These are phyloP conservation scores for Leishmania guyanensis DNA, from an alignment of 208 protist species.

Conservation along the genomic window DNA sequence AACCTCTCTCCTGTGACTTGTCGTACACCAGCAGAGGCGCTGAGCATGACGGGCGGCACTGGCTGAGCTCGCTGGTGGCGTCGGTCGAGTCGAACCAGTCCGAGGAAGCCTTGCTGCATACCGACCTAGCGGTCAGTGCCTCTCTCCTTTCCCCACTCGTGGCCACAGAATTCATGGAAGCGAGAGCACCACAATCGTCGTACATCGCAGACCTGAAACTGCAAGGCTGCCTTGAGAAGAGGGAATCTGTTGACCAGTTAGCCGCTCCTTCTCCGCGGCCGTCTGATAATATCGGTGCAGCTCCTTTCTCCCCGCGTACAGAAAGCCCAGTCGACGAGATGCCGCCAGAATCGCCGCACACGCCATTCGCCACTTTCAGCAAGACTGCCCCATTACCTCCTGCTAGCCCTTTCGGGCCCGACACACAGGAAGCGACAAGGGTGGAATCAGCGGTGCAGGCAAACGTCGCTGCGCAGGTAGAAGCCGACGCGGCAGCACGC, in stretches of 20 bases:
- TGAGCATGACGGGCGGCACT: background rate
- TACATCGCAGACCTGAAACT: background rate
- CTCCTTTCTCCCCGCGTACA: background rate
- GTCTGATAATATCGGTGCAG: background rate
- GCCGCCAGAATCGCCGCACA: background rate
- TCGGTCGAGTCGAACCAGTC: background rate
- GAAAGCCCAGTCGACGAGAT: background rate
- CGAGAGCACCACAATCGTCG: background rate
- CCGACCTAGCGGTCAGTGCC: background rate
- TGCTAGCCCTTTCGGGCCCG: background rate
- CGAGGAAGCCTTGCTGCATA: background rate
- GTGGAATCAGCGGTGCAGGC: background rate
- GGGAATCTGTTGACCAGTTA: background rate
- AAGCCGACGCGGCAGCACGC: background rate
- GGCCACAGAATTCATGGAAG: background rate
- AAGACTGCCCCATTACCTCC: background rate
- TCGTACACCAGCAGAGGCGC: background rate
- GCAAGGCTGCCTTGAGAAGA: background rate
- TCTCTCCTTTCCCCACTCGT: background rate
- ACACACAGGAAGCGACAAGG: background rate
- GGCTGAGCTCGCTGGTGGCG: conserved; percentile 11
- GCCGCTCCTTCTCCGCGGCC: background rate
- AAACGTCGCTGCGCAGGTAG: background rate
- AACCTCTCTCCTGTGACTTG: background rate
- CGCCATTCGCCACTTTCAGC: background rate